Base-by-base conservation (phyloP, 352 stramenopile species). In the Phytophthora macrochlamydospora region DNA sequence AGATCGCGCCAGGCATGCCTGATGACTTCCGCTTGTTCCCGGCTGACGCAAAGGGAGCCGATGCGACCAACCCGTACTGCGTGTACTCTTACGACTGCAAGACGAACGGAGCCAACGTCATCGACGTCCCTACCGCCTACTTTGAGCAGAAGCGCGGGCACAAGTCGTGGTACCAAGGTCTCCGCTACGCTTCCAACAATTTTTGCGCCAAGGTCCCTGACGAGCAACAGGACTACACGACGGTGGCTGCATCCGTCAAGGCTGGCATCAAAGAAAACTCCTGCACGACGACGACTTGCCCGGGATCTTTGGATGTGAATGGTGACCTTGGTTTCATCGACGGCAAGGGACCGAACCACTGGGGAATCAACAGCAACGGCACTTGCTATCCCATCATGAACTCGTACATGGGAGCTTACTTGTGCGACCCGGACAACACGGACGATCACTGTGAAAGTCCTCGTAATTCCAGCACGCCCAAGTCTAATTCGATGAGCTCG, bases 1-100 rank as follows among this genome's bases (percentile, higher is more conserved):
- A 98, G 69, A 86, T 98, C 58, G 76, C 78, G 1, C 87, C 87
- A 0, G 89, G 85, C 4, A 90, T 90, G 74, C 85, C 85, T 0
- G 44, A 60, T 1, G 65, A 90, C 31, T 89, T 83, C 29, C 81
- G 82, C 8, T 35, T 85, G 0, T 93, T 90, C 87, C 38, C 56
- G 37, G 56, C 85, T 58, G 42, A 85, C 37, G n/a, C 24, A 1
- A 57, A 66, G 7, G 61, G 32, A 14, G 18, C 56, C 0, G 72
- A 78, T 53, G 53, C 44, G 2, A 65, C 52, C 6, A 79, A 69
- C 28, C 46, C 63, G 30, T 79, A 73, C 54, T 89, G 79, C 58
- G 56, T 86, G 7, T 90, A 86, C 65, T 68, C 62, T 30, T 71
- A 75, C 31, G 51, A 78, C 30, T 90, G 81, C 59, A 62, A 70